Base-by-base conservation (phyloP, 768 basidiomycete genomes). In the Dictyophora rubrovolvata region DNA sequence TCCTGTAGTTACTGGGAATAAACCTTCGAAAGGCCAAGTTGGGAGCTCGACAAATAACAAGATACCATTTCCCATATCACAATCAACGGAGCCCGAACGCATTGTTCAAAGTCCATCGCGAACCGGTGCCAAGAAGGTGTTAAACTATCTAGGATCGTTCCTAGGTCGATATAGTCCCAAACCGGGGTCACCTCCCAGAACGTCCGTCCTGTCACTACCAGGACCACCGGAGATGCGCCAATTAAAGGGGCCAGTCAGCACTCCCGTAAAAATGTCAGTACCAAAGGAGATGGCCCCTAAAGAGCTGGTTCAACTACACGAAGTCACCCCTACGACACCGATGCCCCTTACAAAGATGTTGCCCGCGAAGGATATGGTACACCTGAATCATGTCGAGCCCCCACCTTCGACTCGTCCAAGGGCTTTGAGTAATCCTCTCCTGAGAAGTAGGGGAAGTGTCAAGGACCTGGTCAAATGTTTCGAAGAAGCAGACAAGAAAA, bases 391-490 rank as follows among this genome's bases (percentile, higher is more conserved):
- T 53, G 75, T 72, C 21, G 71, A 77, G 14, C 68, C 74, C 7
- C 71, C 74, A 16, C 68, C 70, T 2, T 65, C 65, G 17, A 62
- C 64, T 17, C 54, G 65, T 20, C 49, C 57, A 12, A 59, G 57
- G 34, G 42, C 57, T 10, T 22, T 23, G 1, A 59, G 57, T 21
- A 62, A 60, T n/a, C 61, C 64, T 1, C 64, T 65, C 23, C 58
- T 61, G 10, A 36, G 56, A 46, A 87, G 87, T 64, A 80, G 79
- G 14, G 76, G 78, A 54, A 88, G 86, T 64, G 88, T 90, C 59
- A 87, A 79, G 69, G 87, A 89, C 54, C 68, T 90, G 56, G 80
- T 89, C 54, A 75, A 70, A 67, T 77, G 73, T 33, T 90, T 83
- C 64, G 86, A 89, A 69, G 69, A 63, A 59, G 49, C 74, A 63